phyloP scores from a whole-genome alignment of 1,284 basidiomycete species.

The Ganoderma lucidum region DNA sequence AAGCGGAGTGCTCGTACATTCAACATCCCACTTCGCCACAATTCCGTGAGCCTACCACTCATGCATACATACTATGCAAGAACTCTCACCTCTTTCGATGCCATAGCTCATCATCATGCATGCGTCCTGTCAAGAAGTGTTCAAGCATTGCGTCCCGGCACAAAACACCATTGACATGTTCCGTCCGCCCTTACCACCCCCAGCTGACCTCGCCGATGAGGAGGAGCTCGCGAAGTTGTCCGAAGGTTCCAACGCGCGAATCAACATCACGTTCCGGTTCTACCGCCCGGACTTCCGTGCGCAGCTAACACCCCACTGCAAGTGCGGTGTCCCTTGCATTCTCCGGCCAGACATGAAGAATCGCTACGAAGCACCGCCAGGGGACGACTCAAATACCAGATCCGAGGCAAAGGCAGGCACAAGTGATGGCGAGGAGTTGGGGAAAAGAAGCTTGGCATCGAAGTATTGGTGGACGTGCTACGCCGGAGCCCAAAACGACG shows the following conservation, averaged over 20 bases:
- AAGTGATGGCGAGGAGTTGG: conserved; percentile 9
- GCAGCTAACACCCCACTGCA: conserved; percentile 72
- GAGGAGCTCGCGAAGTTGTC: conserved; percentile 17
- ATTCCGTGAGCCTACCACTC: conserved; percentile 61
- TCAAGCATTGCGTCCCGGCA: conserved; percentile 85
- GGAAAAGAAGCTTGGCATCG: conserved; percentile 52
- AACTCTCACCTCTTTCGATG: neutral
- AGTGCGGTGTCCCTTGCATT: conserved; percentile 82
- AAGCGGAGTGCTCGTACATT: conserved; percentile 76
- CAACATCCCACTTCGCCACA: conserved; percentile 85
- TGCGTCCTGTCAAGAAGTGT: conserved; percentile 88
- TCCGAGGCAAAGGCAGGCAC: neutral
- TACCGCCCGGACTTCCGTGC: conserved; percentile 88
- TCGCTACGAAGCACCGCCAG: conserved; percentile 40
- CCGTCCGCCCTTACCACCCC: conserved; percentile 65
- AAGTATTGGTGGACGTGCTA: conserved; percentile 92
- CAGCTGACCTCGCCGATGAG: conserved; percentile 28
- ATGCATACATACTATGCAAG: conserved; percentile 10
- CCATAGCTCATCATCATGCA: conserved; percentile 89
- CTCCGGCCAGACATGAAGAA: conserved; percentile 85
- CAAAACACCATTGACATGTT: conserved; percentile 82
- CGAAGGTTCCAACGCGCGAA: conserved; percentile 69
- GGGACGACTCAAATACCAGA: neutral
- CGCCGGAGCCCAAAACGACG: conserved; percentile 81
- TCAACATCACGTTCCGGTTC: conserved; percentile 92